Evolutionary conservation across 1,139 yeast species (phyloP).

Genomic region (Tardiomyces depauwii): DNA sequence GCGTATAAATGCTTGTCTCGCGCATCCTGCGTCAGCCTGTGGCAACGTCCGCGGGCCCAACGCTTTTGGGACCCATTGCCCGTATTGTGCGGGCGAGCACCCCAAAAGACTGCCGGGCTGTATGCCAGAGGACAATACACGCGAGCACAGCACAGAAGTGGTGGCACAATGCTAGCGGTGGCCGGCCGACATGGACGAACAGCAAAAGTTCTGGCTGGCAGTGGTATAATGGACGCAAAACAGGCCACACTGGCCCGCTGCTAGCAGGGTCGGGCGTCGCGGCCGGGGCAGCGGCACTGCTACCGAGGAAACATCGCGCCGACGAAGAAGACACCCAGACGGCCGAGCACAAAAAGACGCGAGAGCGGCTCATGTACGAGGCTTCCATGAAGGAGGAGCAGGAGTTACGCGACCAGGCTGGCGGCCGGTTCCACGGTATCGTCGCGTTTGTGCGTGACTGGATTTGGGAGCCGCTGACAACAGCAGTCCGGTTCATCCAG

Average conservation of each 20-base stretch:
- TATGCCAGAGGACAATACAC: too few species aligned
- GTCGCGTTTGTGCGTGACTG: slow-evolving; percentile 2
- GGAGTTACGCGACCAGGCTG: not conserved
- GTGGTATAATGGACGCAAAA: too few species aligned
- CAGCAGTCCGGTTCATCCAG: slow-evolving; percentile 58
- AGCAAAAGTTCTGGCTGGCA: too few species aligned
- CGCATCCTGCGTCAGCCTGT: too few species aligned
- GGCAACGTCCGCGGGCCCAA: too few species aligned
- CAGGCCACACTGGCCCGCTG: not conserved
- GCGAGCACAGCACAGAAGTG: too few species aligned
- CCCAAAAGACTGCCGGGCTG: too few species aligned
- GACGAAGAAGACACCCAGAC: not conserved
- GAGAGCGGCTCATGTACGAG: not conserved
- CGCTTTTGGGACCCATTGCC: too few species aligned
- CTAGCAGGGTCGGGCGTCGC: not conserved
- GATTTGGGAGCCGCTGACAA: slow-evolving; percentile 56
- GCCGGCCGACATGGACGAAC: too few species aligned
- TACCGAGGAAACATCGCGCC: not conserved
- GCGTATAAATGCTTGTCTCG: too few species aligned
- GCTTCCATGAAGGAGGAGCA: not conserved
- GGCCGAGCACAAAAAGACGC: not conserved
- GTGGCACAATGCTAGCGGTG: too few species aligned
- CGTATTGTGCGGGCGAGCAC: too few species aligned
- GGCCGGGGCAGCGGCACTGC: not conserved
- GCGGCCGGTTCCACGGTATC: not conserved